phyloP scores from a whole-genome alignment of 164 flowering plant species.

The Magnolia officinalis region DNA sequence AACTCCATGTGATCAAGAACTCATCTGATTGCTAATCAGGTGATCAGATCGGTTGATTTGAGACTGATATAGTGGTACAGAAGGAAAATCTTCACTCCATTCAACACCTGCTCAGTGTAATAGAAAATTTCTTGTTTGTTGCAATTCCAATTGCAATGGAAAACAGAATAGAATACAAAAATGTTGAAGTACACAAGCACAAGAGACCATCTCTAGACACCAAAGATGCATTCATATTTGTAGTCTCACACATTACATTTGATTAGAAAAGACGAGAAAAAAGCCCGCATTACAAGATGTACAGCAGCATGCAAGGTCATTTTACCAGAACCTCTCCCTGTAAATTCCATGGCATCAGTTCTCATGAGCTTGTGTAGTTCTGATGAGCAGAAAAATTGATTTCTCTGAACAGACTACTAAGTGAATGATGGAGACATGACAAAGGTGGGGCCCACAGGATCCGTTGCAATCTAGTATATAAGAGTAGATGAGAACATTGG shows the following conservation, averaged over 20 bases:
- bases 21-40: too few species aligned
- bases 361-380: constrained; percentile 1
- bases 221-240: constrained; percentile 17
- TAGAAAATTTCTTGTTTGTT: too few species aligned
- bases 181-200: constrained; percentile 5
- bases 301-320: constrained; percentile 1
- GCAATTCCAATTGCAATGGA: not conserved
- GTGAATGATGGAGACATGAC: not conserved
- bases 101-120: too few species aligned
- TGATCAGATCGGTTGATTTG: too few species aligned
- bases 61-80: too few species aligned
- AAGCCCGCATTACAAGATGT: constrained; percentile 11
- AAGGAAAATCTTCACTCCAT: too few species aligned
- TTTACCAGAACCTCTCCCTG: constrained; percentile 1
- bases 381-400: not conserved
- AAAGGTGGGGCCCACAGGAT: not conserved
- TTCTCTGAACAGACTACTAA: too few species aligned
- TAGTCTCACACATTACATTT: constrained; percentile 12
- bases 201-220: constrained; percentile 4
- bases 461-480: not conserved
- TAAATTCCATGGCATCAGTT: not conserved
- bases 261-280: not conserved
- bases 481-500: not conserved
- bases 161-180: constrained; percentile 1
- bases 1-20: too few species aligned